These are phyloP conservation scores for Brassica hybrid DNA, from an alignment of 441 rosid genomes.

Conservation along the genomic window DNA sequence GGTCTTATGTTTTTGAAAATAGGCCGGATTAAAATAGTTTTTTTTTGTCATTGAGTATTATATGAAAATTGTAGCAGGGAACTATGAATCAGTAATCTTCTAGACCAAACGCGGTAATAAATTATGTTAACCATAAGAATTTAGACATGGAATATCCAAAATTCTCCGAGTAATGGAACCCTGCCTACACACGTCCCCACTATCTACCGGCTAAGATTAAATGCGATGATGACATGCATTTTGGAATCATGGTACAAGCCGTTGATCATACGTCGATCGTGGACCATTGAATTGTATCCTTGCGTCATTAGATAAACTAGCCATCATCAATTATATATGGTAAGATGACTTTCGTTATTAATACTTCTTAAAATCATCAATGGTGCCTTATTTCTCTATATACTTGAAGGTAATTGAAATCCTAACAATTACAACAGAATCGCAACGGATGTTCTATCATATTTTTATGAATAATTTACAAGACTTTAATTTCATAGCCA, in stretches of 20 bases:
- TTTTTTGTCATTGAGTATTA: no score
- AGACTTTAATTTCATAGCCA: no score
- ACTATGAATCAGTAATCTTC: conserved; percentile 1
- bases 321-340: not conserved
- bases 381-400: not conserved
- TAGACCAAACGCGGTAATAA: not conserved
- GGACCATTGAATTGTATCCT: conserved; percentile 27
- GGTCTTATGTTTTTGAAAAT: not conserved
- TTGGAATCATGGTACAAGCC: conserved; percentile 33
- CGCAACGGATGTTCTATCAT: no score
- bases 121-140: not conserved
- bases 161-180: not conserved
- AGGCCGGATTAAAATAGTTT: not conserved
- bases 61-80: no score
- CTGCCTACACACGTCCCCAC: not conserved
- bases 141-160: not conserved
- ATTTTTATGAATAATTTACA: no score
- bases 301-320: conserved; percentile 13
- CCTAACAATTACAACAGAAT: not conserved
- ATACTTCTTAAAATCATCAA: not conserved
- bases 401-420: not conserved
- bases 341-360: not conserved
- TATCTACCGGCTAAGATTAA: conserved; percentile 8
- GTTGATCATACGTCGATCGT: conserved; percentile 28
- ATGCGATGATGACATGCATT: conserved; percentile 11